These are phyloP conservation scores for Solanum chmielewskii DNA, from an alignment of 257 asterid species.

Conservation along the genomic window DNA sequence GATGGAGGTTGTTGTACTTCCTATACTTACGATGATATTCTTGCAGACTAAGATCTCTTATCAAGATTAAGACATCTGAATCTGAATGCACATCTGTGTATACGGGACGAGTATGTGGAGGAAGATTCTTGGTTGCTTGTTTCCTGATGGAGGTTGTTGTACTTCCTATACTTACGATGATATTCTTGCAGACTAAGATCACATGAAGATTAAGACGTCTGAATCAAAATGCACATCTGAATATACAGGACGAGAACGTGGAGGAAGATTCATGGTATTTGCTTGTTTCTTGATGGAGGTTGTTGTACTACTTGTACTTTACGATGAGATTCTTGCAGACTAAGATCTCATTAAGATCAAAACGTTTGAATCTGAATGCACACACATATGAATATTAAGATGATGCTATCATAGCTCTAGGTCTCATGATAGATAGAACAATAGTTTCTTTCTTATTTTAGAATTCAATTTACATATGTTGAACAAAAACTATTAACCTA, in stretches of 20 bases:
- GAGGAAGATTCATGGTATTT: no score
- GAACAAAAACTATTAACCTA: not conserved
- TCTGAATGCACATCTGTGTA: not conserved
- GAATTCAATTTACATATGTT: not conserved
- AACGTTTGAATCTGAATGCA: no score
- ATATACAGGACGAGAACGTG: no score
- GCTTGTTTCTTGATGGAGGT: no score
- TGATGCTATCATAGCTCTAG: not conserved
- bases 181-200: not conserved
- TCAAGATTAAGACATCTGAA: not conserved
- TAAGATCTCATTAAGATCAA: no score
- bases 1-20: not conserved
- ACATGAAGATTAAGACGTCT: not conserved
- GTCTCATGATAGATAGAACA: not conserved
- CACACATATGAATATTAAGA: no score
- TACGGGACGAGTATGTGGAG: slow-evolving; percentile 64
- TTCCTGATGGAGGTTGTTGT: not conserved
- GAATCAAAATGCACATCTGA: not conserved
- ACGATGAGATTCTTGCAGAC: no score
- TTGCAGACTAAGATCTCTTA: not conserved
- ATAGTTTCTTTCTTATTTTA: not conserved
- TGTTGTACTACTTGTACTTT: no score
- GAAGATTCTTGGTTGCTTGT: slow-evolving; percentile 28
- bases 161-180: slow-evolving; percentile 1
- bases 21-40: slow-evolving; percentile 3